Base-by-base conservation (phyloP, 768 basidiomycete species). In the Leccinum uliginosum region DNA sequence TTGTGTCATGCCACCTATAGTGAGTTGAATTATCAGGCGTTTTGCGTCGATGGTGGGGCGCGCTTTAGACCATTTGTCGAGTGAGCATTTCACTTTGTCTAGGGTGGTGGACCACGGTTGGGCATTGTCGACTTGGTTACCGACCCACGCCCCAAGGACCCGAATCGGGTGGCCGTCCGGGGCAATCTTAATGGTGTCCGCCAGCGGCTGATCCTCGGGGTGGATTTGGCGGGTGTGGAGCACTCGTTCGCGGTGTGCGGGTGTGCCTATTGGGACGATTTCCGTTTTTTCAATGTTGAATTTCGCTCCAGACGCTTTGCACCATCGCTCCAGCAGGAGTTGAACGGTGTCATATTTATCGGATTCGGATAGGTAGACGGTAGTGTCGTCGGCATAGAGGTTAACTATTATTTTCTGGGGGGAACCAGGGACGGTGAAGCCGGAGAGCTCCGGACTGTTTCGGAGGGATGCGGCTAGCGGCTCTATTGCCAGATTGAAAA, bases 401-500 rank as follows among this genome's bases (percentile, higher is more conserved):
- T 43, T 43, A 2, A 43, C 19, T 1, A 17, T 17, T 0, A 43
- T 21, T 3, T 21, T n/a, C 10, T 7, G 4, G 10, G n/a, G 15
- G 10, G 8, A 8, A 0, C 40, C 40, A 8, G 40, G 40, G 5
- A 43, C 19, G 1, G 8, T 43, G 17, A 43, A 43, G 9, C 40
- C 19, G 8, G n/a, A 17, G 0, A 40, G 38, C 0, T 40, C 7
- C n/a, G 38, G 17, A 6, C 7, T 4, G 6, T 40, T 40, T 1
- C 11, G 56, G 43, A 45, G 62, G 53, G 19, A 55, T 0, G 50
- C 21, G 2, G 32, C 30, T 0, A 50, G 32, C 0, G 71, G 70
- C 51, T 74, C 71, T 1, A 73, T 74, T 0, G 73, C 69, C 0
- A 73, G 21, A 48, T 71, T 54, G 17, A 71, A 74, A 0, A 75